phyloP scores from a whole-genome alignment of 169 alveolate genomes.

The Cardiosporidium cionae region DNA sequence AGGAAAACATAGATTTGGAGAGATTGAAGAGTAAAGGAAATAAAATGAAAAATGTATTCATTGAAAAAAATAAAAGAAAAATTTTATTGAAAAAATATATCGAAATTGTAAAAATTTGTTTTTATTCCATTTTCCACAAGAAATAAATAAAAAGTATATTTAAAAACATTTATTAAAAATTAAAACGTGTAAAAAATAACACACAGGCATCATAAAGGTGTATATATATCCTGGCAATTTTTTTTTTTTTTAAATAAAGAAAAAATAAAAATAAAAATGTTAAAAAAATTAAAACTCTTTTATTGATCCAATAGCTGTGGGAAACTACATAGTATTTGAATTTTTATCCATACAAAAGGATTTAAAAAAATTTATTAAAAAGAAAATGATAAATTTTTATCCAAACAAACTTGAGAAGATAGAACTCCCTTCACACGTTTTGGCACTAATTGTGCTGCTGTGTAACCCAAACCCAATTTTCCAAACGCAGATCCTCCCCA shows the following conservation, averaged over 20 bases:
- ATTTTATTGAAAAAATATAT: no score
- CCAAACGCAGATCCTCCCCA: slow-evolving; percentile 54
- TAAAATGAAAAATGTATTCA: not conserved
- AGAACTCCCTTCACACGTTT: slow-evolving; percentile 20
- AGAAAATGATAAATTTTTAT: not conserved
- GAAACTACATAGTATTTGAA: not conserved
- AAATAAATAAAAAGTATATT: not conserved
- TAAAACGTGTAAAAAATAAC: no score
- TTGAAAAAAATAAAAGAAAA: not conserved
- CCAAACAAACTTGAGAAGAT: not conserved
- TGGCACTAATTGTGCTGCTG: slow-evolving; percentile 26
- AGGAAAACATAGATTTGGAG: not conserved
- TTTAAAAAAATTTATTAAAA: not conserved
- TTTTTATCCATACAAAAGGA: not conserved
- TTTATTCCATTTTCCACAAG: not conserved
- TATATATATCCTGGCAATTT: not conserved
- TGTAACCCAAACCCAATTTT: slow-evolving; percentile 41
- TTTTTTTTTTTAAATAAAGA: no score
- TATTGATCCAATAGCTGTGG: not conserved
- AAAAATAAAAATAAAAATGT: no score
- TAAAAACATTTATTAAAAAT: not conserved
- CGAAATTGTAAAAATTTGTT: no score
- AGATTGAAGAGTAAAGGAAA: not conserved
- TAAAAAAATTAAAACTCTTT: no score
- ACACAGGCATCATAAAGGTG: no score